Evolutionary conservation across 78 protist species (phyloP).

Genomic region (Salpingoeca rosetta): DNA sequence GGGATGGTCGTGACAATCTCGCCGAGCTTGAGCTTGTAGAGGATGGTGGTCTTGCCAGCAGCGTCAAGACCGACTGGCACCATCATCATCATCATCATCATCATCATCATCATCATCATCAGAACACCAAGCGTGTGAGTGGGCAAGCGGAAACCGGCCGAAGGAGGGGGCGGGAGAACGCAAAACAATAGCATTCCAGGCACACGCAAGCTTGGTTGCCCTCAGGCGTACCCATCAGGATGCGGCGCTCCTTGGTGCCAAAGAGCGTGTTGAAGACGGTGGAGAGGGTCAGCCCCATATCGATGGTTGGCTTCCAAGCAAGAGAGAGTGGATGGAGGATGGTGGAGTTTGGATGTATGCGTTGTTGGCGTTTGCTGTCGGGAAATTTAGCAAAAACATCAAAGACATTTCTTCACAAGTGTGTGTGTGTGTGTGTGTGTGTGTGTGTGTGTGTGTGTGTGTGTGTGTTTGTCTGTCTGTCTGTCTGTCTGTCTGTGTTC

Average conservation of each 20-base stretch:
- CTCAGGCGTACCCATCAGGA: conserved; percentile 15
- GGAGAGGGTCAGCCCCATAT: conserved; percentile 14
- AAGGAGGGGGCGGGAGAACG: background rate
- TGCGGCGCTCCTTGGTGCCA: conserved; percentile 21
- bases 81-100: background rate
- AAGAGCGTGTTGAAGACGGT: conserved; percentile 2
- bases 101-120: background rate
- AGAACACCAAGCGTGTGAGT: background rate
- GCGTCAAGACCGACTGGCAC: conserved; percentile 91
- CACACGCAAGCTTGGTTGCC: background rate
- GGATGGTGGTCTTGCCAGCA: conserved; percentile 74
- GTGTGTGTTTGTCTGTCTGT: too few relatives aligned
- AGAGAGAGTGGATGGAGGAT: too few relatives aligned
- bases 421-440: too few relatives aligned
- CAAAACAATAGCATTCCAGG: background rate
- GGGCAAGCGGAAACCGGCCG: background rate
- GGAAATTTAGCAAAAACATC: too few relatives aligned
- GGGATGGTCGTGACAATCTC: conserved; percentile 66
- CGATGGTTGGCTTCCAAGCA: background rate
- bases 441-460: background rate
- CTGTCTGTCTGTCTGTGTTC: too few relatives aligned
- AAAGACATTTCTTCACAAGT: too few relatives aligned
- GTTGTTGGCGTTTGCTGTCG: background rate
- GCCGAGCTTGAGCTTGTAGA: conserved; percentile 54
- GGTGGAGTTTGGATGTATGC: too few relatives aligned